These are phyloP conservation scores for Talaromyces sp. DNA, from an alignment of 2,329 filamentous ascomycete genomes.

Conservation along the genomic window DNA sequence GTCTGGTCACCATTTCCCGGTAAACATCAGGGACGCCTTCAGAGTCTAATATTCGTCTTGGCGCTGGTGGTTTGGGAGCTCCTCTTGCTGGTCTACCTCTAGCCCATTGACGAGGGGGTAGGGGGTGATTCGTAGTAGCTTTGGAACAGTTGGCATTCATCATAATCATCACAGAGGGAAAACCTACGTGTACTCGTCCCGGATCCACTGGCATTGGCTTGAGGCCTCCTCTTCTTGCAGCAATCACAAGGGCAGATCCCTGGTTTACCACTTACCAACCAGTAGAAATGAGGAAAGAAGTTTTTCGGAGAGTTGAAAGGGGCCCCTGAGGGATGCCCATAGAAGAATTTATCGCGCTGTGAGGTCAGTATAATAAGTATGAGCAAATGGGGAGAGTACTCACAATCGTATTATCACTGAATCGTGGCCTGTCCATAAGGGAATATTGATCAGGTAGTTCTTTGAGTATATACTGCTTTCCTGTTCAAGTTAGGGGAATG, in stretches of 20 bases:
- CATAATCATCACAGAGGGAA: background rate
- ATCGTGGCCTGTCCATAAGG: slow-evolving; percentile 52
- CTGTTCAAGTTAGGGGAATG: slow-evolving; percentile 27
- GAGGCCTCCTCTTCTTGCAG: slow-evolving; percentile 37
- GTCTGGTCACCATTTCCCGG: slow-evolving; percentile 49
- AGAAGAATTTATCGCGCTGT: slow-evolving; percentile 56
- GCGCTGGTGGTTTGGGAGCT: background rate
- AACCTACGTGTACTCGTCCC: slow-evolving; percentile 11
- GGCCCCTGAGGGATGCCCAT: slow-evolving; percentile 54
- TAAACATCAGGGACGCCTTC: slow-evolving; percentile 58
- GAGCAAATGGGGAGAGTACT: slow-evolving; percentile 21
- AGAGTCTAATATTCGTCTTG: slow-evolving; percentile 13
- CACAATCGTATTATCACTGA: slow-evolving; percentile 35
- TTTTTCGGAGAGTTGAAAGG: slow-evolving; percentile 55
- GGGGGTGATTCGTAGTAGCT: background rate
- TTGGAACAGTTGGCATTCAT: background rate
- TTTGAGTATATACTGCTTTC: slow-evolving; percentile 52
- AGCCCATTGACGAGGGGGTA: background rate
- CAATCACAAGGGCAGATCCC: slow-evolving; percentile 52
- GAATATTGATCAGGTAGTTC: slow-evolving; percentile 56
- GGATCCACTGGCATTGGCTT: slow-evolving; percentile 2
- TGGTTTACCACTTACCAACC: slow-evolving; percentile 52
- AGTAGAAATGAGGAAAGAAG: slow-evolving; percentile 59
- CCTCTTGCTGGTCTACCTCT: slow-evolving; percentile 10
- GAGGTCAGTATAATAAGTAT: background rate